Evolutionary conservation across 2,329 filamentous ascomycete species (phyloP).

Genomic region (Ustulina deusta): DNA sequence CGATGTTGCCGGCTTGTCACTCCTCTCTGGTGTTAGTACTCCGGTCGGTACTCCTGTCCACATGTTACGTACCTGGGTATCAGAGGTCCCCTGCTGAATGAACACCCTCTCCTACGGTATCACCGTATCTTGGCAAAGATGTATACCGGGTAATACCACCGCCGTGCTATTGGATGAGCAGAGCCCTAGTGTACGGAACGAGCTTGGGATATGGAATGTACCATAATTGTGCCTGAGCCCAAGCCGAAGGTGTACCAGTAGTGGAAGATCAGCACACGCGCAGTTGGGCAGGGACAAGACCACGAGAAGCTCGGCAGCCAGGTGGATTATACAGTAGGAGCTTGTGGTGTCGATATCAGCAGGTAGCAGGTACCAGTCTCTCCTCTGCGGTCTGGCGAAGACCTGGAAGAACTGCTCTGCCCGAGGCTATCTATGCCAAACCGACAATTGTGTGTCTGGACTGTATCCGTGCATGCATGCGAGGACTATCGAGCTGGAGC

Average conservation of each 20-base stretch:
- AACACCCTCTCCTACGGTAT: conserved; percentile 18
- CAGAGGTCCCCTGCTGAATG: conserved; percentile 29
- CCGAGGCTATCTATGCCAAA: conserved; percentile 6
- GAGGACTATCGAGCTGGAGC: conserved; percentile 25
- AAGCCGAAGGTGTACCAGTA: conserved; percentile 32
- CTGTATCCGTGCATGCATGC: conserved; percentile 10
- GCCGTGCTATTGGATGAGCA: conserved; percentile 31
- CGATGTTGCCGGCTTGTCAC: conserved; percentile 25
- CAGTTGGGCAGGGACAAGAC: conserved; percentile 38
- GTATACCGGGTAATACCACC: conserved; percentile 15
- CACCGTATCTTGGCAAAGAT: conserved; percentile 14
- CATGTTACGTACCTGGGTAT: conserved; percentile 29
- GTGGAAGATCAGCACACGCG: conserved; percentile 35
- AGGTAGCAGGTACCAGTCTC: conserved; percentile 3
- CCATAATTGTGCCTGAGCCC: conserved; percentile 35
- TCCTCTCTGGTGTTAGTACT: conserved; percentile 21
- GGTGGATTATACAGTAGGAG: conserved; percentile 25
- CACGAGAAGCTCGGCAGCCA: conserved; percentile 27
- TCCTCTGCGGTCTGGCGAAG: not conserved
- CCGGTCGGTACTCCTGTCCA: conserved; percentile 11
- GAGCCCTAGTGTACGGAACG: conserved; percentile 20
- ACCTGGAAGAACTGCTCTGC: not conserved
- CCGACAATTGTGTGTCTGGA: not conserved
- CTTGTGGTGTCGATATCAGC: not conserved
- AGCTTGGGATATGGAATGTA: conserved; percentile 32